Base-by-base conservation (phyloP, 2,329 filamentous ascomycete species). In the Coniochaeta ligniaria region DNA sequence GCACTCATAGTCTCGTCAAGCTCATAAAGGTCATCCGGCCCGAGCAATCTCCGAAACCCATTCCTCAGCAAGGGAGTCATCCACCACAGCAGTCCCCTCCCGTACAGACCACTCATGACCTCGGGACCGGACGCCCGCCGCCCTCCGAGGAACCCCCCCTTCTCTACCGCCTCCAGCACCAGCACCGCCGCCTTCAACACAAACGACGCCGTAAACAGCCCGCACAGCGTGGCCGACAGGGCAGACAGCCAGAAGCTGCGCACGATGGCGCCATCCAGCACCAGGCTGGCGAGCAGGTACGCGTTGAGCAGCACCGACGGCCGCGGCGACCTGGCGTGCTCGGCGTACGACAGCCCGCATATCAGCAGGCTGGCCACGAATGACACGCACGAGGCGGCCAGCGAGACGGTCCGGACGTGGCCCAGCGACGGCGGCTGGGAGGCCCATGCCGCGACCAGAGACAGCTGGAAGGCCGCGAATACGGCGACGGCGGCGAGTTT, bases 161-260 rank as follows among this genome's bases (percentile, higher is more conserved):
- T 80, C 59, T 71, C 74, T 60, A 67, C 65, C 1, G 74, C 74
- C 66, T 80, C 76, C 2, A 75, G 71, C 28, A 75, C 64, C 20
- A 75, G 62, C n/a, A 70, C 52, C 11, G 16, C 52, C 6, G 26
- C 61, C 63, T 78, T 79, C 33, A 75, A 59, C 6, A 63, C 69
- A 38, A 75, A 68, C 3, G 71, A 67, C n/a, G 68, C 66, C 0
- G 73, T 74, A 35, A 74, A 75, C 14, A 75, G 66, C 45, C 68
- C 68, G 1, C 68, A 67, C 8, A 76, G 68, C 20, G 72, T 41
- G 24, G 28, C 20, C 12, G 64, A 59, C 38, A 68, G 58, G 4
- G 63, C 65, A 20, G 64, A 64, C 38, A 72, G 64, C 70, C 73
- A 75, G 17, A 76, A 66, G 14, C 72, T 75, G 56, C 73, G 69